These are phyloP conservation scores for Bacidia gigantensis DNA, from an alignment of 495 filamentous ascomycete species.

Conservation along the genomic window DNA sequence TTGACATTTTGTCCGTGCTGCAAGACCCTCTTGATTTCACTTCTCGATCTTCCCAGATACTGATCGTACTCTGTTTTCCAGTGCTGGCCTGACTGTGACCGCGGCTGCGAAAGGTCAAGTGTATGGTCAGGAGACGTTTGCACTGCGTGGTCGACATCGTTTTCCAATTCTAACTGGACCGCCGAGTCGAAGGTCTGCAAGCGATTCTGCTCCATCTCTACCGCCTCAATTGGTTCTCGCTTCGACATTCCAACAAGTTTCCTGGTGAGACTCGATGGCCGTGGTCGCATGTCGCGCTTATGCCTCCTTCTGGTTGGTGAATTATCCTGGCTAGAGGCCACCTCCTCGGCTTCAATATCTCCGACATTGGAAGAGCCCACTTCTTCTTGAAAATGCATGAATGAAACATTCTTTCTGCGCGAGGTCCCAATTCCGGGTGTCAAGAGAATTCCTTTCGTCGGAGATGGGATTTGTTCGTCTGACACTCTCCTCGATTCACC, in stretches of 20 bases:
- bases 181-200: neutral
- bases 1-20: constrained; percentile 74
- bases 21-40: constrained; percentile 63
- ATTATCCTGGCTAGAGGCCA: constrained; percentile 26
- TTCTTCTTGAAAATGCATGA: constrained; percentile 38
- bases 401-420: constrained; percentile 81
- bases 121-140: constrained; percentile 32
- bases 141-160: constrained; percentile 20
- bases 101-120: constrained; percentile 63
- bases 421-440: constrained; percentile 73
- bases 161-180: neutral
- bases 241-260: constrained; percentile 18
- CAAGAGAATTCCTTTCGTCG: constrained; percentile 69
- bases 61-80: constrained; percentile 86
- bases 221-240: neutral
- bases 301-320: constrained; percentile 16
- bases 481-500: neutral
- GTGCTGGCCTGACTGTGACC: constrained; percentile 74
- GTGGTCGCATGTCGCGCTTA: constrained; percentile 17
- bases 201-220: constrained; percentile 2
- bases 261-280: constrained; percentile 18
- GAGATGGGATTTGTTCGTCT: constrained; percentile 36
- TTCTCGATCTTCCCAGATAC: constrained; percentile 66
- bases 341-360: constrained; percentile 7
- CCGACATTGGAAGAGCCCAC: constrained; percentile 13